Evolutionary conservation across 2,329 filamentous ascomycete genomes (phyloP), one percentile per base, ranked within the genome.

Genomic region (Neofusicoccum umdonicola): DNA sequence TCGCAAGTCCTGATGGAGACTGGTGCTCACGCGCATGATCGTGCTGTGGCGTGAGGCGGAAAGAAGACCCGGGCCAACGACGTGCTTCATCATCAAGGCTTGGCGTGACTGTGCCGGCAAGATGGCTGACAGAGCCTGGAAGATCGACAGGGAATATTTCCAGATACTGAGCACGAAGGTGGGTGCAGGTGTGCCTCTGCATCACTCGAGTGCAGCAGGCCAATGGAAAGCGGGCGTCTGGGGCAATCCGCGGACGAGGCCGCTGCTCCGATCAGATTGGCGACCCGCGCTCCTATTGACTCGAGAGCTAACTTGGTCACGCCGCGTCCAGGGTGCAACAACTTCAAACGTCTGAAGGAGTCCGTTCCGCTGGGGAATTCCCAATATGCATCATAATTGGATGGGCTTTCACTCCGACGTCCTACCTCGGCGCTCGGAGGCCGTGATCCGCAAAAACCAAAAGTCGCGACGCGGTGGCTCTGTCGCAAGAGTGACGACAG

Each of bases 331-430:
- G 13, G n/a, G 5, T 60, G 42, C 42, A 60, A n/a, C 41, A 60
- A 60, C 41, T 13, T 60, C 41, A n/a, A 47, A 60, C 56, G 56
- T 60, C 56, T 60, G 31, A 19, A 60, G 56, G 41, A 60, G 31
- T 47, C 56, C 41, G 27, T 60, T 60, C 56, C 56, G 56, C 13
- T 34, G 31, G n/a, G 27, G 9, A 39, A 19, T 45, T 34, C 7
- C 19, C 12, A 31, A 44, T n/a, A 12, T 8, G 11, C 35, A 31
- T 31, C 13, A 7, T n/a, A 19, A 57, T 15, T 45, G 52, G 52
- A 44, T 57, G 52, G 48, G 13, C 12, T 13, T 48, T 19, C 12
- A 35, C 48, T 17, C 15, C 48, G 31, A 34, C 27, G 27, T 31
- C 27, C 6, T 31, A 7, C 4, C 4, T 31, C 27, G 27, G 27